These are phyloP conservation scores for Xanthoparmelia taractica DNA, from an alignment of 495 filamentous ascomycete genomes.

Conservation along the genomic window DNA sequence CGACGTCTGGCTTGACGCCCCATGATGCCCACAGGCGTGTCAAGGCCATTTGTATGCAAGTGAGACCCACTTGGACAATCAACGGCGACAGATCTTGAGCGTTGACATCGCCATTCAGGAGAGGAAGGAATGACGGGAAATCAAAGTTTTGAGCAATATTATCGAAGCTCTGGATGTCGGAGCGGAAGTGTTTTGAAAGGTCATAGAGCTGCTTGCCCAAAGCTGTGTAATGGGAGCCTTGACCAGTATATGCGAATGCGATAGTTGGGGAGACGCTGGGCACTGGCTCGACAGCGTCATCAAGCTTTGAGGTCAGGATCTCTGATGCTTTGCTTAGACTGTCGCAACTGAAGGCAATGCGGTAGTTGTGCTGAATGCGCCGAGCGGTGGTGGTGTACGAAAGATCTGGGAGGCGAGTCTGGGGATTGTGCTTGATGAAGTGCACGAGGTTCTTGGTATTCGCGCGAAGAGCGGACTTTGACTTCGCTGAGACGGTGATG, in stretches of 20 bases:
- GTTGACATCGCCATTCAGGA: slow-evolving; percentile 46
- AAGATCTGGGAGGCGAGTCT: slow-evolving; percentile 44
- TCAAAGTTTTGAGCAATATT: slow-evolving; percentile 52
- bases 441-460: slow-evolving; percentile 46
- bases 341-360: slow-evolving; percentile 53
- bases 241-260: slow-evolving; percentile 59
- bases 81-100: slow-evolving; percentile 58
- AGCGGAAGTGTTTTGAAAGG: slow-evolving; percentile 54
- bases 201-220: slow-evolving; percentile 59
- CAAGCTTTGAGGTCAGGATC: slow-evolving; percentile 24
- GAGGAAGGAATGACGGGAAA: slow-evolving; percentile 59
- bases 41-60: slow-evolving; percentile 78
- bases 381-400: slow-evolving; percentile 79
- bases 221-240: slow-evolving; percentile 54
- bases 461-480: slow-evolving; percentile 48
- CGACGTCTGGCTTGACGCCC: slow-evolving; percentile 66
- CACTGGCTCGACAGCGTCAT: slow-evolving; percentile 31
- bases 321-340: slow-evolving; percentile 31
- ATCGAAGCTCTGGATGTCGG: slow-evolving; percentile 56
- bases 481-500: slow-evolving; percentile 48
- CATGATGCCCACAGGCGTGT: slow-evolving; percentile 72
- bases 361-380: slow-evolving; percentile 72
- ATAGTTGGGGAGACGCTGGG: slow-evolving; percentile 39
- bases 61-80: slow-evolving; percentile 68
- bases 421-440: slow-evolving; percentile 45